Evolutionary conservation across 2,329 filamentous ascomycete species (phyloP).

Genomic region (Nigrograna mackinnonii): DNA sequence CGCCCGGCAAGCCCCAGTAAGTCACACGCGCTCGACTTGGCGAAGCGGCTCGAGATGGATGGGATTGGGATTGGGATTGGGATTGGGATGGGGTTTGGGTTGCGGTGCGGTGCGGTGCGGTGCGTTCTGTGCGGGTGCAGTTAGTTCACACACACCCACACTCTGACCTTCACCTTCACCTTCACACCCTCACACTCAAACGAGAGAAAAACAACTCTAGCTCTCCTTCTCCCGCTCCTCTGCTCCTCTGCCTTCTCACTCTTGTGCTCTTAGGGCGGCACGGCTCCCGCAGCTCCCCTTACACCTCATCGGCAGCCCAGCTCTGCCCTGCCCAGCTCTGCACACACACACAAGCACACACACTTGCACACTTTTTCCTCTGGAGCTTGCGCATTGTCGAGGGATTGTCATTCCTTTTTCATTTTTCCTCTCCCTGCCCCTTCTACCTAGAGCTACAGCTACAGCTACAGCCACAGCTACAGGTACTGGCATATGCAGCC

Average conservation of each 20-base stretch:
- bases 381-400: no score
- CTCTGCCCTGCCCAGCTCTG: no score
- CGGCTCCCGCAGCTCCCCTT: conserved; percentile 26
- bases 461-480: conserved; percentile 10
- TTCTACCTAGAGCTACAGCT: conserved; percentile 7
- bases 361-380: no score
- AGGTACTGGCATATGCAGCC: no score
- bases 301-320: not conserved
- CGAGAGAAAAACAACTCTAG: not conserved
- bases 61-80: not conserved
- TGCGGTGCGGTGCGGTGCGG: no score
- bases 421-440: not conserved
- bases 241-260: not conserved
- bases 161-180: no score
- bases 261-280: conserved; percentile 27
- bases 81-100: not conserved
- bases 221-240: not conserved
- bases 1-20: no score
- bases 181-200: no score
- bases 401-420: conserved; percentile 26
- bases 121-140: no score
- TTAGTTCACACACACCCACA: no score
- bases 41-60: not conserved
- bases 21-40: no score
- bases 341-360: no score